Conservation (phyloP, 2,329 filamentous ascomycete species). For the Paracorniculantispora psalliotae region DNA sequence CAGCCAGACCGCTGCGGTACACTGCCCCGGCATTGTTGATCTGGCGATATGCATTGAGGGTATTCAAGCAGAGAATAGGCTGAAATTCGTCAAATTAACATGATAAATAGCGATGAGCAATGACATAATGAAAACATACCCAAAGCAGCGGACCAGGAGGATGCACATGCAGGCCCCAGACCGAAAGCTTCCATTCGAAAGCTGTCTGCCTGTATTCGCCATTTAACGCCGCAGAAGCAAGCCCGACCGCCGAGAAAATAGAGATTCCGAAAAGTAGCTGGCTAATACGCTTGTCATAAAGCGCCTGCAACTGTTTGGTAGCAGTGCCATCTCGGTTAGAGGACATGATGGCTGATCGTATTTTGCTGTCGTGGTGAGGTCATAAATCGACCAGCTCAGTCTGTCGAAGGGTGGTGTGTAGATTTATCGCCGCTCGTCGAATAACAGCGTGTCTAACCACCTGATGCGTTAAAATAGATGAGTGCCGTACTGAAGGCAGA, state of each 20-base stretch:
- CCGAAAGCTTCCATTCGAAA: not conserved
- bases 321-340: not conserved
- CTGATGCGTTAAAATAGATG: too few species aligned
- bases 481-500: too few species aligned
- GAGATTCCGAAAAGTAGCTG: not conserved
- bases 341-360: not conserved
- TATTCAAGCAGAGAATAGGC: not conserved
- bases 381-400: not conserved
- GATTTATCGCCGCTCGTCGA: too few species aligned
- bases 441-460: too few species aligned
- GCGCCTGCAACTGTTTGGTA: not conserved
- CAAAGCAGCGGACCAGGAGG: not conserved
- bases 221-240: not conserved
- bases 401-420: too few species aligned
- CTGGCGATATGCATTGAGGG: not conserved
- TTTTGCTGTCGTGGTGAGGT: not conserved
- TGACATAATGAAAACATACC: not conserved
- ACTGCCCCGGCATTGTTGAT: not conserved
- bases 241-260: not conserved
- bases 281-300: not conserved
- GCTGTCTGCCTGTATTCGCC: not conserved
- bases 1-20: not conserved
- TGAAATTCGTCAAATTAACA: too few species aligned
- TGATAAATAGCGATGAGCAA: too few species aligned
- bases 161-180: not conserved